phyloP scores from a whole-genome alignment of 805 yeast species.

The Isabelozyma gotoi region DNA sequence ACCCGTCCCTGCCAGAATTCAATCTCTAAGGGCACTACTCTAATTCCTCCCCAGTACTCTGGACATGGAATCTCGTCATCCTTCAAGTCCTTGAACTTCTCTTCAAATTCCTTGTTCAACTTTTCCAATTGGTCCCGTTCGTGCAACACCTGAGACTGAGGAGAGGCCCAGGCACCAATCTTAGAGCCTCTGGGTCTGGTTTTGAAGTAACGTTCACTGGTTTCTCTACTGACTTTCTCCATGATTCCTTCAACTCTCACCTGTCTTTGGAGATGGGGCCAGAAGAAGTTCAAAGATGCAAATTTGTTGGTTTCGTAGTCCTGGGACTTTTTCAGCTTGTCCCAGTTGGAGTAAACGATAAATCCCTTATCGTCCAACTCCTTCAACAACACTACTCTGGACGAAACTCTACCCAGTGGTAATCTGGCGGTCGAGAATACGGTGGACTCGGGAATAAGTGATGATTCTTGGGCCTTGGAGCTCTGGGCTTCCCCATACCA shows the following conservation, averaged over 20 bases:
- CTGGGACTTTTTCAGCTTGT: slow-evolving; percentile 71
- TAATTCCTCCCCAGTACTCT: slow-evolving; percentile 92
- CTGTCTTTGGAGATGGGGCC: slow-evolving; percentile 90
- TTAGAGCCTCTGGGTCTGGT: slow-evolving; percentile 92
- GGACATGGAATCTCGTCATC: slow-evolving; percentile 83
- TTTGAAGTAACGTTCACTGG: slow-evolving; percentile 72
- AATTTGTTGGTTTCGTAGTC: slow-evolving; percentile 72
- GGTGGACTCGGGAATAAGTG: slow-evolving; percentile 71
- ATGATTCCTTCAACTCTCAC: slow-evolving; percentile 88
- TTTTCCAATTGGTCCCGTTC: slow-evolving; percentile 64
- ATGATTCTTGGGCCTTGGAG: slow-evolving; percentile 39
- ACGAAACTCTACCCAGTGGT: slow-evolving; percentile 88
- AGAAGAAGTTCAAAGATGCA: slow-evolving; percentile 85
- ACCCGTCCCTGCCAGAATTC: slow-evolving; percentile 98
- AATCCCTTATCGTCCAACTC: slow-evolving; percentile 87
- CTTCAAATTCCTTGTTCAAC: slow-evolving; percentile 45
- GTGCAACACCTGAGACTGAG: slow-evolving; percentile 67
- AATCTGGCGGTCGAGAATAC: slow-evolving; percentile 85
- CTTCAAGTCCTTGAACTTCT: slow-evolving; percentile 54
- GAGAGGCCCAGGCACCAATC: slow-evolving; percentile 96
- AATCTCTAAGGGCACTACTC: slow-evolving; percentile 83
- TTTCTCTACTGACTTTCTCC: slow-evolving; percentile 71
- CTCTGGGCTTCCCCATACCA: slow-evolving; percentile 83
- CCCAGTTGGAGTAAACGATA: slow-evolving; percentile 90
- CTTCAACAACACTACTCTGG: slow-evolving; percentile 81